phyloP scores from a whole-genome alignment of 1,284 basidiomycete species.

The Entoloma clypeatum region DNA sequence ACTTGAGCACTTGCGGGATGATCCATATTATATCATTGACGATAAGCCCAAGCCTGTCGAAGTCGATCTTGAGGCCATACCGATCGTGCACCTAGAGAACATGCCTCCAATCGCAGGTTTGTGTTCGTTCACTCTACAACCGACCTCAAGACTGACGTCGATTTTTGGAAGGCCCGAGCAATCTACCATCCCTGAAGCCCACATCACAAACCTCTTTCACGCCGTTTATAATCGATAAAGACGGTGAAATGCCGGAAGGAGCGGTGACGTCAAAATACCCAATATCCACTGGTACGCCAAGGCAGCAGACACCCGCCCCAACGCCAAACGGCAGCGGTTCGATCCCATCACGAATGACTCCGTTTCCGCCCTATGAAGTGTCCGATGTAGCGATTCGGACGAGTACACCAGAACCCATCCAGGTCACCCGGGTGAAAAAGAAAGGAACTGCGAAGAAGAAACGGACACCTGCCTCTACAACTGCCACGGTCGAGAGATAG shows the following conservation, averaged over 20 bases:
- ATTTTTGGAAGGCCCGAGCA: slow-evolving; percentile 20
- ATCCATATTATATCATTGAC: slow-evolving; percentile 86
- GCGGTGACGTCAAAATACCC: slow-evolving; percentile 28
- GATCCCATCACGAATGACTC: slow-evolving; percentile 38
- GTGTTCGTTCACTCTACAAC: slow-evolving; percentile 27
- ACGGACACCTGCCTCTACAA: slow-evolving; percentile 34
- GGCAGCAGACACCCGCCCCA: slow-evolving; percentile 17
- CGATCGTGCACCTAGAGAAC: slow-evolving; percentile 76
- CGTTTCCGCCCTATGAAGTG: slow-evolving; percentile 61
- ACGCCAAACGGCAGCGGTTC: slow-evolving; percentile 17
- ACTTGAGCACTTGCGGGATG: slow-evolving; percentile 69
- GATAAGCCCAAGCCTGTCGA: slow-evolving; percentile 42
- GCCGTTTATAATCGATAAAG: slow-evolving; percentile 65
- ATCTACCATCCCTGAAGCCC: slow-evolving; percentile 37
- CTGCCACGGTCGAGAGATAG: slow-evolving; percentile 7
- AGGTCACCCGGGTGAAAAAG: slow-evolving; percentile 73
- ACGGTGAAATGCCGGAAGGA: slow-evolving; percentile 82
- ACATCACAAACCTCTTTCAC: slow-evolving; percentile 29
- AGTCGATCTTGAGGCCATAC: slow-evolving; percentile 80
- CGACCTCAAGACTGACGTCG: slow-evolving; percentile 17
- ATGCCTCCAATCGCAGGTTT: slow-evolving; percentile 43
- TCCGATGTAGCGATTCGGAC: slow-evolving; percentile 49
- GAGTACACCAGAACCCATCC: slow-evolving; percentile 66
- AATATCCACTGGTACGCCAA: slow-evolving; percentile 23
- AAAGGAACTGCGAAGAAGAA: slow-evolving; percentile 60